Evolutionary conservation across 495 filamentous ascomycete genomes (phyloP).

Genomic region (Poronia punctata): DNA sequence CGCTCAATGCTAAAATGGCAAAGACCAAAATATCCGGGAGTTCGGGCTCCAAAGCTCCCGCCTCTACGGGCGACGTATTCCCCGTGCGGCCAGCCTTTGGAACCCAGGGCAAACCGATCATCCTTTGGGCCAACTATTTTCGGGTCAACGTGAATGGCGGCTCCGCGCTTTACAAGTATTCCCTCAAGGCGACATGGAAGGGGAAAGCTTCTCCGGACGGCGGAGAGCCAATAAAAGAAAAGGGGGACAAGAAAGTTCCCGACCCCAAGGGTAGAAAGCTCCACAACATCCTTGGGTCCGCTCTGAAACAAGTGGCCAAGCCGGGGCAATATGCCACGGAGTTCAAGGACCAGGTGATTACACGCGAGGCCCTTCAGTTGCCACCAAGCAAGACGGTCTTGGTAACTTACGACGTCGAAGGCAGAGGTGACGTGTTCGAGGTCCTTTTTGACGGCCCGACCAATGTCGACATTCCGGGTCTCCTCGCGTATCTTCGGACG

Average conservation of each 20-base stretch:
- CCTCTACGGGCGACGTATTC: conserved; percentile 14
- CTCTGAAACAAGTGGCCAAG: conserved; percentile 32
- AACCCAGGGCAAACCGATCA: conserved; percentile 40
- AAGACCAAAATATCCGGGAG: conserved; percentile 20
- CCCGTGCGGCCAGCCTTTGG: conserved; percentile 55
- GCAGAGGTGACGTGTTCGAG: conserved; percentile 29
- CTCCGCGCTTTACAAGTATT: conserved; percentile 30
- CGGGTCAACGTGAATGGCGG: conserved; percentile 35
- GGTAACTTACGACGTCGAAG: conserved; percentile 42
- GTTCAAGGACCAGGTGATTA: conserved; percentile 47
- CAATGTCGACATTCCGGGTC: conserved; percentile 38
- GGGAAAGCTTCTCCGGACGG: not conserved
- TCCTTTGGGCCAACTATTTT: conserved; percentile 62
- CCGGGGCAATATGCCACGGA: conserved; percentile 45
- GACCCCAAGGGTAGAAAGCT: conserved; percentile 35
- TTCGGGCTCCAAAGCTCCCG: too few species aligned
- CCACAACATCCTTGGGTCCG: conserved; percentile 42
- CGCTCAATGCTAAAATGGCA: conserved; percentile 18
- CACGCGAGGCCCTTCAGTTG: conserved; percentile 30
- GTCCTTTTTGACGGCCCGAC: conserved; percentile 38
- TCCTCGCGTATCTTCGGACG: conserved; percentile 46
- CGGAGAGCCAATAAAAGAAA: not conserved
- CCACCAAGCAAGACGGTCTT: conserved; percentile 23
- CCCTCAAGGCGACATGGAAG: conserved; percentile 18
- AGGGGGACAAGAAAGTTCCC: not conserved